Conservation (phyloP, 129 eudicot species). For the Erigeron canadensis region DNA sequence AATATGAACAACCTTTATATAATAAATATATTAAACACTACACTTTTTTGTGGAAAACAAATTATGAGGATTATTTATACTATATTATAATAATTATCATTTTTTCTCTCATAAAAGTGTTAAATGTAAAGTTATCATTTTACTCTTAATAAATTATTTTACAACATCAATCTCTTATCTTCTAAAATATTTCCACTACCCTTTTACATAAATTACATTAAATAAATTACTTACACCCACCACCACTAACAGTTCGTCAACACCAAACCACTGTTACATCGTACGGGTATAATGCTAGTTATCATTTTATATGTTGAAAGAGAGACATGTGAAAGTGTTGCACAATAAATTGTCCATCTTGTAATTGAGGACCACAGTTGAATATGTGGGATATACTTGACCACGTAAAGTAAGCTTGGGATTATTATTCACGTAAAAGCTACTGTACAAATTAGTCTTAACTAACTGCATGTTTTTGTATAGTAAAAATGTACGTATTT, state of each 20-base stretch:
- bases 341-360: conserved; percentile 25
- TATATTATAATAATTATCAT: too few relatives aligned
- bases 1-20: background rate
- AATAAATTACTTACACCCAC: too few relatives aligned
- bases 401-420: conserved; percentile 32
- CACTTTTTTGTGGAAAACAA: conserved; percentile 2
- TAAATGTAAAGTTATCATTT: too few relatives aligned
- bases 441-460: background rate
- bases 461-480: background rate
- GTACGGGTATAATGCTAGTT: background rate
- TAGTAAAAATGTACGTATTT: background rate
- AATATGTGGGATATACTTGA: conserved; percentile 36
- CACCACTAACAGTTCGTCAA: too few relatives aligned
- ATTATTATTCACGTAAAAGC: conserved; percentile 30
- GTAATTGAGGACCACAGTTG: conserved; percentile 33
- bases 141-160: too few relatives aligned
- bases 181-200: too few relatives aligned
- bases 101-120: too few relatives aligned
- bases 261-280: too few relatives aligned
- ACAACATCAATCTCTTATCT: too few relatives aligned
- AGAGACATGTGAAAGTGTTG: conserved; percentile 28
- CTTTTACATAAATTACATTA: too few relatives aligned
- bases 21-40: too few relatives aligned
- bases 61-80: background rate
- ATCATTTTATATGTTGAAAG: conserved; percentile 1